A percentile compares a stretch with the other conserved stretches of the same genome.
These are phyloP conservation scores for Groenewaldozyma salmanticensis DNA, from an alignment of 805 yeast species.

Conservation along the genomic window DNA sequence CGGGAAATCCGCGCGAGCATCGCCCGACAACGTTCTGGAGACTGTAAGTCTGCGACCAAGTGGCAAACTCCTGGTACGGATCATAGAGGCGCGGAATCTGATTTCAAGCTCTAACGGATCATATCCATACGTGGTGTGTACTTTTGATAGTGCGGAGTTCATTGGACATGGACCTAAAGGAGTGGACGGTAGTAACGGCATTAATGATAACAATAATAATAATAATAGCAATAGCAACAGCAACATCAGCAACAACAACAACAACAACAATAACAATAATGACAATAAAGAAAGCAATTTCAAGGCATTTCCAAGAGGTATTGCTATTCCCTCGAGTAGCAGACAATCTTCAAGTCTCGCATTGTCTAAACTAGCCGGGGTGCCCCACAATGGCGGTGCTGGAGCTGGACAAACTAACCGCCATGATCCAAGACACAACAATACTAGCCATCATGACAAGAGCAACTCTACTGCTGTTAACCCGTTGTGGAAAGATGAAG, in stretches of 20 bases:
- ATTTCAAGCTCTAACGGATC: conserved; percentile 45
- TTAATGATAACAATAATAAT: too few species aligned
- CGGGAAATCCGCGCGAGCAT: too few species aligned
- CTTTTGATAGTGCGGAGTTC: conserved; percentile 44
- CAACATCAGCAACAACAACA: conserved; percentile 10
- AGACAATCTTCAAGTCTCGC: conserved; percentile 15
- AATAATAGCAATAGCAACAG: conserved; percentile 10
- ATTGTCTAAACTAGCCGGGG: conserved; percentile 9
- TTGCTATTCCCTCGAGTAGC: conserved; percentile 30
- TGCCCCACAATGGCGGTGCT: neutral
- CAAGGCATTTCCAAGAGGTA: conserved; percentile 18
- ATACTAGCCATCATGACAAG: neutral
- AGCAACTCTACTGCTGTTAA: conserved; percentile 31
- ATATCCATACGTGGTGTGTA: conserved; percentile 44
- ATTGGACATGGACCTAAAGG: conserved; percentile 68
- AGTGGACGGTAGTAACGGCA: too few species aligned
- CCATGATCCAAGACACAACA: conserved; percentile 5
- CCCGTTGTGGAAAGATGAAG: conserved; percentile 89
- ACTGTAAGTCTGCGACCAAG: conserved; percentile 6
- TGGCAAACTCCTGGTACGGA: conserved; percentile 74
- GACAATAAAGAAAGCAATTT: neutral
- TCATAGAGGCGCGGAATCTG: conserved; percentile 70
- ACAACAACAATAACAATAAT: neutral
- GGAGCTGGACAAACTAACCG: conserved; percentile 1
- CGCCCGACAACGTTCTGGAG: neutral